Evolutionary conservation across 2,329 filamentous ascomycete species (phyloP), one percentile per base, ranked within the genome.

Genomic region (Stachybotrys echinatus): DNA sequence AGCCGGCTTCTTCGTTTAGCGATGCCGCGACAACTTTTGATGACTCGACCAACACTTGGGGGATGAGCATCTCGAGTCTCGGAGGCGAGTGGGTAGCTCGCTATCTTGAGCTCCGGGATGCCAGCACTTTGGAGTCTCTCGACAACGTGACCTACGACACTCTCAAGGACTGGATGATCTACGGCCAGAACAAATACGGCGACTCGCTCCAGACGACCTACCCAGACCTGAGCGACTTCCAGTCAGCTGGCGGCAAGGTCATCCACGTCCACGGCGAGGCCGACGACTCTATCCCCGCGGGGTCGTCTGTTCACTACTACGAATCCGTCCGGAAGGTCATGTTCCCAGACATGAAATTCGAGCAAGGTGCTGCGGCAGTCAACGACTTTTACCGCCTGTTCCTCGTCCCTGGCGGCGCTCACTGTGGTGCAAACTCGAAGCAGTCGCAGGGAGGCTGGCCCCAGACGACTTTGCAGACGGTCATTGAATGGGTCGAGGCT

Each of bases 251-350:
- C 23, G 78, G 76, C 42, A 83, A 83, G 60, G 62, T 83, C 10
- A 64, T 83, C 7, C 77, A 81, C 60, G 79, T 72, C 65, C 79
- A 82, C 61, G 78, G 77, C 49, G 77, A 82, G 61, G 74, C 72
- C 0, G 79, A 82, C 59, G 62, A 68, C 18, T 73, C 68, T 12
- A 66, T 83, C 51, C 78, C 78, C 3, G 60, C 78, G 1, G 75
- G 69, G 5, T 78, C 75, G 0, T 80, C 76, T 0, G 71, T 80
- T 3, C 75, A 72, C 56, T 83, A 81, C 67, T 74, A 71, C 14
- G 68, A 81, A 47, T 70, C 74, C 7, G 79, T 82, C 14, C 71
- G 75, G 19, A 57, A 58, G 6, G 65, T 70, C 58, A 79, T 80
- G 76, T 76, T 74, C 58, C 66, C 71, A 1, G 54, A 65, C 18